These are phyloP conservation scores for Candida chauliodis DNA, from an alignment of 805 yeast genomes.

Conservation along the genomic window DNA sequence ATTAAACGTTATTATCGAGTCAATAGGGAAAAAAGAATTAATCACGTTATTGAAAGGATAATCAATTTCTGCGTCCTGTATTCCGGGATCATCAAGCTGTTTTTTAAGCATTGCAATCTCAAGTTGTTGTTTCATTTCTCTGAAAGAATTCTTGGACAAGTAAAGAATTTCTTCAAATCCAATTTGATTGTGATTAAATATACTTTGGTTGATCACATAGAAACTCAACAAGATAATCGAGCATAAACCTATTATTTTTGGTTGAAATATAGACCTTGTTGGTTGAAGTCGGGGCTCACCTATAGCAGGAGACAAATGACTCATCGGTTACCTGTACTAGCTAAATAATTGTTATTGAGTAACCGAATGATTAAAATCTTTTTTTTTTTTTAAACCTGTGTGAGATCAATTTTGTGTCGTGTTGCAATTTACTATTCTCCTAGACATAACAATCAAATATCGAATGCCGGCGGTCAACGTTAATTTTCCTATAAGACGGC, in stretches of 20 bases:
- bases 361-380: background rate
- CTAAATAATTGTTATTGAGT: no score
- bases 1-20: conserved; percentile 30
- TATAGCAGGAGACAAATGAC: no score
- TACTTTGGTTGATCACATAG: conserved; percentile 5
- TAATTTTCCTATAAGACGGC: no score
- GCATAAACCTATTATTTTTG: conserved; percentile 10
- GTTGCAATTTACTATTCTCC: background rate
- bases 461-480: no score
- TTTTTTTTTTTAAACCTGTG: background rate
- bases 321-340: no score
- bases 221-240: conserved; percentile 11
- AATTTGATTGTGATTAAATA: conserved; percentile 8
- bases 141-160: conserved; percentile 22
- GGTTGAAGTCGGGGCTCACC: conserved; percentile 4
- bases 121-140: conserved; percentile 18
- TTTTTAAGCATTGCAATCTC: background rate
- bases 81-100: background rate
- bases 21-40: conserved; percentile 42
- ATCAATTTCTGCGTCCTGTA: conserved; percentile 18
- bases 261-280: conserved; percentile 10
- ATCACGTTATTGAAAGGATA: conserved; percentile 32
- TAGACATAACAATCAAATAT: no score
- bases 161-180: conserved; percentile 23
- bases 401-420: conserved; percentile 1